phyloP scores from a whole-genome alignment of 768 basidiomycete species.

The Leccinum barrowsii region DNA sequence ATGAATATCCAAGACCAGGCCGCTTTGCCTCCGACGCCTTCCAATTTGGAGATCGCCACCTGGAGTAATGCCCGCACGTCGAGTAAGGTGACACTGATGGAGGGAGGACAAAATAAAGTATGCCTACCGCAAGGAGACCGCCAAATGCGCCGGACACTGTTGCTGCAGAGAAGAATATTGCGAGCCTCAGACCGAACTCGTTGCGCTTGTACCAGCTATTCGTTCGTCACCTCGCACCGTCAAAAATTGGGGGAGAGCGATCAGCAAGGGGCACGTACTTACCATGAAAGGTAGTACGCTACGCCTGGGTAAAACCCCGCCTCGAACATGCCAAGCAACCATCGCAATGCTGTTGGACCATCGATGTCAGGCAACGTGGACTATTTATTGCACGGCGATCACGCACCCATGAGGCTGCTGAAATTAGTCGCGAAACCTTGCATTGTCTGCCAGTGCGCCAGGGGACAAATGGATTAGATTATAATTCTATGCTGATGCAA shows the following conservation, averaged over 20 bases:
- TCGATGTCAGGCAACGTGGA: not conserved
- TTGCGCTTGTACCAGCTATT: constrained; percentile 63
- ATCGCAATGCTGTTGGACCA: constrained; percentile 51
- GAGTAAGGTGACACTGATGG: not conserved
- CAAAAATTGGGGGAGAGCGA: constrained; percentile 27
- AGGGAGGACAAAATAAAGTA: not conserved
- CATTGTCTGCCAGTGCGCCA: constrained; percentile 46
- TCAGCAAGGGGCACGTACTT: constrained; percentile 18
- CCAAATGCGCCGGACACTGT: constrained; percentile 83
- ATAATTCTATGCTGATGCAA: not conserved
- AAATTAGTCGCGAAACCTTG: constrained; percentile 71
- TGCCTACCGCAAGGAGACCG: constrained; percentile 61
- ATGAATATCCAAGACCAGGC: constrained; percentile 77
- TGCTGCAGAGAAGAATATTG: constrained; percentile 74
- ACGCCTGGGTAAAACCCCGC: constrained; percentile 44
- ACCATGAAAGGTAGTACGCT: constrained; percentile 74
- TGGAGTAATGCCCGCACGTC: constrained; percentile 4
- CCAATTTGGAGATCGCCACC: constrained; percentile 69
- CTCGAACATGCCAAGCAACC: constrained; percentile 72
- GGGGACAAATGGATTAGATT: constrained; percentile 2
- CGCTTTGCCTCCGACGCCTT: constrained; percentile 63
- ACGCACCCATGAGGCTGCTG: constrained; percentile 61
- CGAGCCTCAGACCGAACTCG: constrained; percentile 66
- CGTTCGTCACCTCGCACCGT: constrained; percentile 25
- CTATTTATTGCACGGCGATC: not conserved